phyloP scores from a whole-genome alignment of 1,284 basidiomycete species.

The Ganoderma lucidum region DNA sequence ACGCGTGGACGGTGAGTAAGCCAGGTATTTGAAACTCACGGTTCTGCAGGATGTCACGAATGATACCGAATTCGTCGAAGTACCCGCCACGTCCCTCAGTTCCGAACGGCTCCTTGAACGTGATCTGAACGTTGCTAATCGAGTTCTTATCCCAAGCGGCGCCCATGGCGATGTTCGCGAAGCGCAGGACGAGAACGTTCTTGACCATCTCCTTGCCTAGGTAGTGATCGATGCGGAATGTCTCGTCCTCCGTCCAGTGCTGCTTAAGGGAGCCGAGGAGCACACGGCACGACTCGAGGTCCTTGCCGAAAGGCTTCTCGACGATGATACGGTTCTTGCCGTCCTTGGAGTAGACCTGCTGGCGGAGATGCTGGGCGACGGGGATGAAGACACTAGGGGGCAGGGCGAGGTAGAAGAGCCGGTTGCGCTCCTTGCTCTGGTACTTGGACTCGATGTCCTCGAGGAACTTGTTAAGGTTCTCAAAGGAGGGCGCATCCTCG shows the following conservation, averaged over 20 bases:
- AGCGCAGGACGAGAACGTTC: conserved; percentile 93
- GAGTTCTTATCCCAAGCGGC: conserved; percentile 94
- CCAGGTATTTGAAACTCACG: conserved; percentile 66
- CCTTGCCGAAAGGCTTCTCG: conserved; percentile 97
- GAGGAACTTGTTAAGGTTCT: conserved; percentile 79
- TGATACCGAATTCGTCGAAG: conserved; percentile 99
- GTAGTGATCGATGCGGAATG: conserved; percentile 98
- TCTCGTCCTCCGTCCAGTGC: conserved; percentile 95
- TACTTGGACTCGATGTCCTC: conserved; percentile 81
- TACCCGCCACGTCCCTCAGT: conserved; percentile 97
- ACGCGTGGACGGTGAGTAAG: conserved; percentile 6
- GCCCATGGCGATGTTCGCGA: conserved; percentile 90
- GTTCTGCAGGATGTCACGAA: conserved; percentile 96
- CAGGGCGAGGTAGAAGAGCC: conserved; percentile 93
- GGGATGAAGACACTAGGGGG: conserved; percentile 94
- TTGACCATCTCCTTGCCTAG: conserved; percentile 99
- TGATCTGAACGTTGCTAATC: conserved; percentile 96
- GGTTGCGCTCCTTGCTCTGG: conserved; percentile 70
- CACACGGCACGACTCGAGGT: conserved; percentile 85
- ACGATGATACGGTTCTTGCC: conserved; percentile 92
- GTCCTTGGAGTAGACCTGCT: conserved; percentile 77
- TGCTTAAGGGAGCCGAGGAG: conserved; percentile 84
- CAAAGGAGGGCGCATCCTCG: conserved; percentile 84
- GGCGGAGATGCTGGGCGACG: conserved; percentile 84
- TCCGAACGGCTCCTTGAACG: conserved; percentile 98